phyloP scores from a whole-genome alignment of 345 rosid genomes.

The Jatropha curcas region DNA sequence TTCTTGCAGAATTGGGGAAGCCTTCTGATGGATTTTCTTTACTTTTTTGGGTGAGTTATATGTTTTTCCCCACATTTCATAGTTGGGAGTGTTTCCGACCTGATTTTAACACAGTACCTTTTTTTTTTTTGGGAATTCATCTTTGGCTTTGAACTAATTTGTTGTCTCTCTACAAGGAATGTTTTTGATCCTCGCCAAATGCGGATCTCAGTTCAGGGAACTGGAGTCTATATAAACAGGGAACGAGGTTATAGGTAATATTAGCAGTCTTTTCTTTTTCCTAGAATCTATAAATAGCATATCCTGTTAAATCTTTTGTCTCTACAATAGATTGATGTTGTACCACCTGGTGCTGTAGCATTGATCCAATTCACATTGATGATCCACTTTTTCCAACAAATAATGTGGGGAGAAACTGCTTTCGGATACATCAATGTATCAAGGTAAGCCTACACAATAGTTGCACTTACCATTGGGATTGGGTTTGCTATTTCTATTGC shows the following conservation, averaged over 20 bases:
- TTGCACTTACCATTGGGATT: slow-evolving; percentile 1
- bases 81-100: slow-evolving; percentile 4
- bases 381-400: slow-evolving; percentile 93
- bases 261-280: slow-evolving; percentile 7
- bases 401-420: slow-evolving; percentile 97
- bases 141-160: neutral
- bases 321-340: slow-evolving; percentile 24
- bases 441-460: slow-evolving; percentile 50
- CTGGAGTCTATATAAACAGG: slow-evolving; percentile 80
- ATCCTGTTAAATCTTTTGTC: slow-evolving; percentile 12
- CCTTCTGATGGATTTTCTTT: slow-evolving; percentile 96
- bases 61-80: slow-evolving; percentile 8
- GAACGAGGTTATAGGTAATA: slow-evolving; percentile 92
- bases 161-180: slow-evolving; percentile 52
- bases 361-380: slow-evolving; percentile 94
- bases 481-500: neutral
- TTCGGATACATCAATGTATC: slow-evolving; percentile 96
- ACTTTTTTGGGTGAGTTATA: slow-evolving; percentile 88
- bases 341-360: slow-evolving; percentile 47
- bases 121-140: neutral
- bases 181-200: slow-evolving; percentile 99
- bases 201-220: slow-evolving; percentile 92
- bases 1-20: slow-evolving; percentile 82
- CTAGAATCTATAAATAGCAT: slow-evolving; percentile 4
- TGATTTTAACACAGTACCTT: slow-evolving; percentile 4